These are phyloP conservation scores for Bacidia gigantensis DNA, from an alignment of 495 filamentous ascomycete genomes.

Conservation along the genomic window DNA sequence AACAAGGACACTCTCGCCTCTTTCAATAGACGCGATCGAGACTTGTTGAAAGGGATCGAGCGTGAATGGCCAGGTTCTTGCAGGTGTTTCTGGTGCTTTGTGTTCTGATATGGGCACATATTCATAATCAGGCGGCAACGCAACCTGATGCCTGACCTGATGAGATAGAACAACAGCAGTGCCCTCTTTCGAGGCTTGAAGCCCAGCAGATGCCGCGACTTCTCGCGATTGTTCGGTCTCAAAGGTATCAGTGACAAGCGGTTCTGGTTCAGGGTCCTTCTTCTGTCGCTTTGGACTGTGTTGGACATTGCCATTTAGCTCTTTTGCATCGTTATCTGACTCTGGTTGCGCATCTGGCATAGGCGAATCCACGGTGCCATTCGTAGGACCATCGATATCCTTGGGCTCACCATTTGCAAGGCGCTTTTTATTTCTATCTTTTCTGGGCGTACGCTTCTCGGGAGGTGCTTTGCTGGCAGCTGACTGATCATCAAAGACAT, in stretches of 20 bases:
- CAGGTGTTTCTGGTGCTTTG: conserved; percentile 69
- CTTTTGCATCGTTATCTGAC: conserved; percentile 12
- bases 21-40: conserved; percentile 82
- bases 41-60: conserved; percentile 95
- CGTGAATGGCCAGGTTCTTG: conserved; percentile 70
- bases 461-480: conserved; percentile 27
- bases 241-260: conserved; percentile 84
- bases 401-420: conserved; percentile 69
- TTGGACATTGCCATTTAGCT: conserved; percentile 24
- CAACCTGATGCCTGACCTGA: conserved; percentile 96
- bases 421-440: conserved; percentile 64
- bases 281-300: conserved; percentile 61
- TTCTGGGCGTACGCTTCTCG: conserved; percentile 31
- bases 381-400: conserved; percentile 25
- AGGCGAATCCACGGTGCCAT: conserved; percentile 28
- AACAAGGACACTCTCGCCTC: conserved; percentile 89
- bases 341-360: conserved; percentile 26
- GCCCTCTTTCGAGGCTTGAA: conserved; percentile 52
- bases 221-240: conserved; percentile 92
- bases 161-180: conserved; percentile 70
- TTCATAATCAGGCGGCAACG: conserved; percentile 81
- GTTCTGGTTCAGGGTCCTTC: conserved; percentile 57
- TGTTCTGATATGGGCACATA: conserved; percentile 89
- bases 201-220: conserved; percentile 66
- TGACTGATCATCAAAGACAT: conserved; percentile 64